phyloP scores from a whole-genome alignment of 371 early-diverging fungal genomes.

The Mucor racemosus region DNA sequence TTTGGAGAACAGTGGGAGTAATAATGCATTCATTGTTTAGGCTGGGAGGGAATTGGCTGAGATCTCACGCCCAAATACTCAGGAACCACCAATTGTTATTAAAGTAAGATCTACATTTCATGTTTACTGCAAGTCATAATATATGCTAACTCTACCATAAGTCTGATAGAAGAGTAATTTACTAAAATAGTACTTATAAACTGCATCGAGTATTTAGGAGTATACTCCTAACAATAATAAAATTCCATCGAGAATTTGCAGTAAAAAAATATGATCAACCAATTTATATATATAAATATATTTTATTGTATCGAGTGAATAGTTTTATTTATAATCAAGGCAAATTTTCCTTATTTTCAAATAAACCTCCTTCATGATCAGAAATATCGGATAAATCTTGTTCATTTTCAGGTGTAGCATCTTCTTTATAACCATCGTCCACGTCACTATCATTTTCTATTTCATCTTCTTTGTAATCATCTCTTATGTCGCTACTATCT shows the following conservation, averaged over 20 bases:
- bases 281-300: no score
- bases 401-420: no score
- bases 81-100: slow-evolving; percentile 89
- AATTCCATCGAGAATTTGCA: background rate
- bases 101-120: slow-evolving; percentile 24
- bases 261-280: no score
- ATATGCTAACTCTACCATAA: background rate
- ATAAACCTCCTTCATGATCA: background rate
- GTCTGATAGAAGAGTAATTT: slow-evolving; percentile 10
- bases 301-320: no score
- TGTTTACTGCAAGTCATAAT: background rate
- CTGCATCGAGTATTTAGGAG: background rate
- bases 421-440: no score
- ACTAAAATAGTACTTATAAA: background rate
- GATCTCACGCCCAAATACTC: slow-evolving; percentile 74
- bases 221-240: background rate
- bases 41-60: slow-evolving; percentile 89
- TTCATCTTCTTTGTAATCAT: background rate
- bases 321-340: no score
- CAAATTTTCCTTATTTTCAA: no score
- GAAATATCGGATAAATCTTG: background rate
- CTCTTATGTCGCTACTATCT: background rate
- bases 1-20: background rate
- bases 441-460: background rate
- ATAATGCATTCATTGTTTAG: slow-evolving; percentile 29